Conservation (phyloP, 2,329 filamentous ascomycete genomes). For the Chrysosporium queenslandicum region DNA sequence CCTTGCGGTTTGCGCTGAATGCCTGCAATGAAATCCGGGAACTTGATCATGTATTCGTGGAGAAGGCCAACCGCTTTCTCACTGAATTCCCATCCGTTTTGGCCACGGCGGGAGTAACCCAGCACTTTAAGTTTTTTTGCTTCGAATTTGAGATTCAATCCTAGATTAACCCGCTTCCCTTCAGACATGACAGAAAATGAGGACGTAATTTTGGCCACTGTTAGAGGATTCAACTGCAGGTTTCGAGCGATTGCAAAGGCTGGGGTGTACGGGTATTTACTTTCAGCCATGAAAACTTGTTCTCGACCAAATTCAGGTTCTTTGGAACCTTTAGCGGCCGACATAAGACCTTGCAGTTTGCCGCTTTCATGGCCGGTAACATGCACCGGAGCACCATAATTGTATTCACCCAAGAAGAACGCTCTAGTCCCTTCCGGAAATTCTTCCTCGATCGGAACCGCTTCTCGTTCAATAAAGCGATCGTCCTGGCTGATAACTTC, state of each 20-base stretch:
- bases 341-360: conserved; percentile 71
- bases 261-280: conserved; percentile 64
- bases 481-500: conserved; percentile 82
- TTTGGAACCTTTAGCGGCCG: conserved; percentile 53
- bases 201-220: conserved; percentile 90
- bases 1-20: conserved; percentile 78
- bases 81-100: conserved; percentile 92
- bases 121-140: conserved; percentile 90
- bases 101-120: conserved; percentile 80
- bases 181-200: conserved; percentile 79
- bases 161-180: conserved; percentile 75
- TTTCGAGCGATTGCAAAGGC: conserved; percentile 81
- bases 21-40: conserved; percentile 88
- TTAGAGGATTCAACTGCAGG: conserved; percentile 70
- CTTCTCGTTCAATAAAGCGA: conserved; percentile 80
- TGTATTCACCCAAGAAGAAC: conserved; percentile 90
- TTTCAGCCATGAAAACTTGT: conserved; percentile 62
- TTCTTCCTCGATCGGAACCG: conserved; percentile 82
- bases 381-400: conserved; percentile 82
- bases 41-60: conserved; percentile 79
- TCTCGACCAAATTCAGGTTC: conserved; percentile 73
- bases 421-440: conserved; percentile 73
- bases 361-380: conserved; percentile 63
- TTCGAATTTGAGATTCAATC: conserved; percentile 94
- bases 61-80: conserved; percentile 70